These are phyloP conservation scores for Penicillium lividum DNA, from an alignment of 495 filamentous ascomycete genomes.

Conservation along the genomic window DNA sequence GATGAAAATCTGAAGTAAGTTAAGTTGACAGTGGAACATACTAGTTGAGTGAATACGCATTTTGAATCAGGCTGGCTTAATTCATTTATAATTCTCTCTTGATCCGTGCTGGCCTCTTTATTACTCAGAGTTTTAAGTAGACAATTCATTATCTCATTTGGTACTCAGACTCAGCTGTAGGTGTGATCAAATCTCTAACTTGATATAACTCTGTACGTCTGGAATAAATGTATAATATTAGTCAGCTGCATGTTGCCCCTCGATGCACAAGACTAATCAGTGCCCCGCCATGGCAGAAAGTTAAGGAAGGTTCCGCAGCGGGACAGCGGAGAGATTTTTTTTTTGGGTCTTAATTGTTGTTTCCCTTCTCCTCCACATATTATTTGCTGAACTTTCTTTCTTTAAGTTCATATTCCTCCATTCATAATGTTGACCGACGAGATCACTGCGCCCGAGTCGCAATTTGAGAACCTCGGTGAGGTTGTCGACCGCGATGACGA, in stretches of 20 bases:
- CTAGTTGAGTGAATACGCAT: background rate
- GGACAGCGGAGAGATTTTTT: slow-evolving; percentile 6
- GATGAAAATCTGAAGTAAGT: background rate
- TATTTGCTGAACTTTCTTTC: background rate
- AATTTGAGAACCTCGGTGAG: slow-evolving; percentile 47
- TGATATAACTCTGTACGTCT: background rate
- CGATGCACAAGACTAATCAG: slow-evolving; percentile 5
- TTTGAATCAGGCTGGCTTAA: background rate
- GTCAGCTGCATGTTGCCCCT: slow-evolving; percentile 7
- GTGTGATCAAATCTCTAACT: background rate
- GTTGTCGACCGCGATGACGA: slow-evolving; percentile 48
- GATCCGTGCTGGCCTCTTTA: too few species aligned
- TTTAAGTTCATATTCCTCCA: background rate
- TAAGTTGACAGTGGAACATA: background rate
- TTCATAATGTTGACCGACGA: slow-evolving; percentile 36
- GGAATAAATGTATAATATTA: slow-evolving; percentile 6
- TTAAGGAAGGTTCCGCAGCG: slow-evolving; percentile 2
- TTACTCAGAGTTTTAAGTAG: background rate
- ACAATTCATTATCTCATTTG: background rate
- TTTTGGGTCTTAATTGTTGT: background rate
- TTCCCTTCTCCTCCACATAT: background rate
- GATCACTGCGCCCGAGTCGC: slow-evolving; percentile 22
- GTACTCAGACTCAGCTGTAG: background rate
- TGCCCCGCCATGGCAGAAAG: slow-evolving; percentile 9
- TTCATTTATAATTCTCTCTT: background rate